Evolutionary conservation across 2,329 filamentous ascomycete species (phyloP), one percentile per base, ranked within the genome.

Genomic region (Alternaria burnsii): DNA sequence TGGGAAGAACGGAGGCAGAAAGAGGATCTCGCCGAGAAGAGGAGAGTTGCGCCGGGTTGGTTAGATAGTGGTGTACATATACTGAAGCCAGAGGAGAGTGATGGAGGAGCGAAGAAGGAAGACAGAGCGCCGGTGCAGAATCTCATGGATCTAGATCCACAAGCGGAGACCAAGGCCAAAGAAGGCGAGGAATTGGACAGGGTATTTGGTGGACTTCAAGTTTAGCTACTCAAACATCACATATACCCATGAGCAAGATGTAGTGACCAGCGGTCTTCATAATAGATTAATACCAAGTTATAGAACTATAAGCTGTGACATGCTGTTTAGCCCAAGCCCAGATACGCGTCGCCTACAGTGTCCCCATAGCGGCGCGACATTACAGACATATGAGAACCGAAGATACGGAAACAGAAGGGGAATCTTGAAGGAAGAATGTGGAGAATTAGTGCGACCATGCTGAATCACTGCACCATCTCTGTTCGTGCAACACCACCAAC

Each of bases 1-100:
- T 92, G 95, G 81, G 89, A 95, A 69, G 87, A 89, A 61, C 84
- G 79, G 4, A 87, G 91, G 59, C 80, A 78, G 58, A 86, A 85
- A 40, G 83, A 89, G 58, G 91, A 94, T 64, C 81, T 94, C 62
- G 90, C 89, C 5, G 91, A 94, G 86, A 94, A 93, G 84, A 83
- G 92, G 67, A 83, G 91, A 55, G 85, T 93, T 18, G 92, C 92
- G 11, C 92, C 91, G 0, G 91, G 92, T 0, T 95, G 91, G 90
- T 79, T 94, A 69, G 91, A 94, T 71, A 90, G 92, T 56, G 85
- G 87, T 52, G 76, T 78, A 18, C 88, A 74, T 54, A 80, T 94
- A 48, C 77, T 94, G 52, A 85, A 91, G 78, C 91, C 91, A 0
- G 87, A 90, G 1, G 73, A 71, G 11, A 80, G 67, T n/a, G 88